Evolutionary conservation across 2,329 filamentous ascomycete genomes (phyloP).

Genomic region (Penicillium frequentans): DNA sequence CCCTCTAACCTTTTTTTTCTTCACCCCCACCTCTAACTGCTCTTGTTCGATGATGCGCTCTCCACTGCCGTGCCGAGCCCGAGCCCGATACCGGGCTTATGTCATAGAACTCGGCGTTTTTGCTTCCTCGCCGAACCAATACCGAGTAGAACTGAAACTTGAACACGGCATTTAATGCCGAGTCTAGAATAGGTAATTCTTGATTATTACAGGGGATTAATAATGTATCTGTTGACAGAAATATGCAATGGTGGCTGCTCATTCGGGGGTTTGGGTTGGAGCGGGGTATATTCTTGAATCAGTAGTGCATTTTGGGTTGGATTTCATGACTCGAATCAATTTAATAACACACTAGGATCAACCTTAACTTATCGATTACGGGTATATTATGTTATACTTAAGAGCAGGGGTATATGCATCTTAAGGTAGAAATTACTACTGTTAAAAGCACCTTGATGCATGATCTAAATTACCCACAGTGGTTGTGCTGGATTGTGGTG

Average conservation of each 20-base stretch:
- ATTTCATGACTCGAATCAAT: neutral
- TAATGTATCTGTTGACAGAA: neutral
- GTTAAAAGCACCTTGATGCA: too few relatives aligned
- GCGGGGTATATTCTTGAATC: neutral
- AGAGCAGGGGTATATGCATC: too few relatives aligned
- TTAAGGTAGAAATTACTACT: too few relatives aligned
- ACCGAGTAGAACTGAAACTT: neutral
- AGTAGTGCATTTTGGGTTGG: neutral
- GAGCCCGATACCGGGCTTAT: constrained; percentile 20
- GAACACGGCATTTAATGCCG: neutral
- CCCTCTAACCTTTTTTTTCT: constrained; percentile 5
- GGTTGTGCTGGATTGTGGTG: too few relatives aligned
- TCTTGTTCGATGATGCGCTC: constrained; percentile 15
- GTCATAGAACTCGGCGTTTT: constrained; percentile 13
- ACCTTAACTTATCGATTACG: too few relatives aligned
- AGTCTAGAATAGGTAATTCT: neutral
- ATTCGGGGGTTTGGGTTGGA: neutral
- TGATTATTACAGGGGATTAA: too few relatives aligned
- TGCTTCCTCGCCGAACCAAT: constrained; percentile 4
- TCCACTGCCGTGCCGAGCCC: constrained; percentile 7
- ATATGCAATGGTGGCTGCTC: neutral
- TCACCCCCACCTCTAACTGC: constrained; percentile 12
- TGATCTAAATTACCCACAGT: too few relatives aligned
- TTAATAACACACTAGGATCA: neutral
- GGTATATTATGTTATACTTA: neutral